phyloP scores from a whole-genome alignment of 139 green algal species.

The Chlorella vulgaris region DNA sequence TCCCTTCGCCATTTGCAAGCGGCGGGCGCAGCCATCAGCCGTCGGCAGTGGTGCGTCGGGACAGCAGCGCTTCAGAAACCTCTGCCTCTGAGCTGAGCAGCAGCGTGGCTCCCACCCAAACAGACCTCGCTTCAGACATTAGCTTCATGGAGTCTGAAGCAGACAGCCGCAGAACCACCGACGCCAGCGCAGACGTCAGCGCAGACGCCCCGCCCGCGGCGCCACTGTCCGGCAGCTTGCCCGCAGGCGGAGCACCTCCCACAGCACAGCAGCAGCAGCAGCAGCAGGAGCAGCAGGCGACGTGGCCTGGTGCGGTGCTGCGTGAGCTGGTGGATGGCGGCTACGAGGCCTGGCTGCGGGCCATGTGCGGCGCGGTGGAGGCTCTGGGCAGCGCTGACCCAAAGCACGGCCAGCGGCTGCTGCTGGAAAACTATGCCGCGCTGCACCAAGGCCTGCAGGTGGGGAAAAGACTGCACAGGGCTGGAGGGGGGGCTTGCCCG shows the following conservation, averaged over 20 bases:
- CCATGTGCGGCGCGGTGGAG: conserved; percentile 47
- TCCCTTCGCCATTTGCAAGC: conserved; percentile 9
- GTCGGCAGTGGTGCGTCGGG: background rate
- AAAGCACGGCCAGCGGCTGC: conserved; percentile 57
- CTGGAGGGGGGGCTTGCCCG: background rate
- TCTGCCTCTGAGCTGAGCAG: background rate
- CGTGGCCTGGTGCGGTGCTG: background rate
- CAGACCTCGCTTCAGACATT: background rate
- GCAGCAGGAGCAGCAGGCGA: background rate
- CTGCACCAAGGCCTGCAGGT: conserved; percentile 34
- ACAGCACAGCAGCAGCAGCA: background rate
- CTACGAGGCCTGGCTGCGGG: conserved; percentile 40
- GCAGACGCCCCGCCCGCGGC: background rate
- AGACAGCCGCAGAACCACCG: background rate
- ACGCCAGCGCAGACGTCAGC: background rate
- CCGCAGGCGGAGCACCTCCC: background rate
- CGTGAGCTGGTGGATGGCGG: conserved; percentile 39
- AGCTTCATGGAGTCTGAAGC: conserved; percentile 14
- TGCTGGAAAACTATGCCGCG: conserved; percentile 58
- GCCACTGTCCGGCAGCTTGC: background rate
- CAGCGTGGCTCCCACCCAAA: background rate
- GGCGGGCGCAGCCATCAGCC: background rate
- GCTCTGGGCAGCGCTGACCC: conserved; percentile 36
- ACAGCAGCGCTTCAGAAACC: background rate
- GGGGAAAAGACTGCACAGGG: background rate